phyloP scores from a whole-genome alignment of 2,329 filamentous ascomycete species.

The Aphanoascus verrucosus region DNA sequence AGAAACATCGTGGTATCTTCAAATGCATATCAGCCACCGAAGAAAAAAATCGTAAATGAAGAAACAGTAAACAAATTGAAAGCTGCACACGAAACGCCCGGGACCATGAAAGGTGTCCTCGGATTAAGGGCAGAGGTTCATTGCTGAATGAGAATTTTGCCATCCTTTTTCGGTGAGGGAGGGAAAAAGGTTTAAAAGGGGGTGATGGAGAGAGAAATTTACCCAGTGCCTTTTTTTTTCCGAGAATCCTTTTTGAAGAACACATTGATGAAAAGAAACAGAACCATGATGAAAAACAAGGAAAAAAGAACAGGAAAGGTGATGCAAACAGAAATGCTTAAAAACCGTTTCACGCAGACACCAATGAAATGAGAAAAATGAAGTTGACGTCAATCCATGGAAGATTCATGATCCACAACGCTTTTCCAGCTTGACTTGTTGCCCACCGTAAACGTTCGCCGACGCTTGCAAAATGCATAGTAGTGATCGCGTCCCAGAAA shows the following conservation, averaged over 20 bases:
- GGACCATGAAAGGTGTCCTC: neutral
- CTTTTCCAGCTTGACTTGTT: neutral
- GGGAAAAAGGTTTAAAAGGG: no score
- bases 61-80: conserved; percentile 10
- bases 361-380: conserved; percentile 12
- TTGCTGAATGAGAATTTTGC: no score
- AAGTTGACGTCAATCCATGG: neutral
- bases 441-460: neutral
- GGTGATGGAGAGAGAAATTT: no score
- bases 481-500: neutral
- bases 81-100: neutral
- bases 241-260: no score
- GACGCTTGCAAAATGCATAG: neutral
- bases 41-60: conserved; percentile 15
- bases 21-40: conserved; percentile 16
- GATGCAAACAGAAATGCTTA: conserved; percentile 9
- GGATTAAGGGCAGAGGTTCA: neutral
- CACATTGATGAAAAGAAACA: no score
- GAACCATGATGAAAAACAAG: neutral
- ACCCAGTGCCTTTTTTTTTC: no score
- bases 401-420: neutral
- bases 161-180: no score
- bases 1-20: conserved; percentile 3
- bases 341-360: conserved; percentile 5
- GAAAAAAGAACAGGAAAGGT: neutral